These are phyloP conservation scores for Ramicandelaber brevisporus DNA, from an alignment of 192 early-diverging fungal species.

Conservation along the genomic window DNA sequence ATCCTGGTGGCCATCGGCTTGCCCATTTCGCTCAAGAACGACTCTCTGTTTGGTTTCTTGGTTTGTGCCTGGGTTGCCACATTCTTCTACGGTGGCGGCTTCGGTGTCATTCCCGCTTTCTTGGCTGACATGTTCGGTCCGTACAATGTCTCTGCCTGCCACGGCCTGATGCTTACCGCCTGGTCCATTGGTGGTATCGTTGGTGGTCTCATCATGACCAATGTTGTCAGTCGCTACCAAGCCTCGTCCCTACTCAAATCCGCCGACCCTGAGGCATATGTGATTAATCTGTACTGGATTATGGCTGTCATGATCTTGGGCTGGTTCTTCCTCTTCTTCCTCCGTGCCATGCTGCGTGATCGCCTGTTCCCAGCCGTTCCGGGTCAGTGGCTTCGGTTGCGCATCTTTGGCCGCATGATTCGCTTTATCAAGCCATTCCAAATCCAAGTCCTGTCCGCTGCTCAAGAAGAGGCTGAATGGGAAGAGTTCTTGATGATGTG, in stretches of 20 bases:
- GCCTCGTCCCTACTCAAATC: constrained; percentile 13
- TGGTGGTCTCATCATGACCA: constrained; percentile 43
- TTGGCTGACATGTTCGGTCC: constrained; percentile 58
- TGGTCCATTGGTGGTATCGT: constrained; percentile 53
- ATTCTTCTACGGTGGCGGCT: constrained; percentile 47
- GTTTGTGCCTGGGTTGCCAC: constrained; percentile 34
- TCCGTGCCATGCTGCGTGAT: constrained; percentile 32
- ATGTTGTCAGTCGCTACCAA: constrained; percentile 24
- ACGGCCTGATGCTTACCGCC: constrained; percentile 49
- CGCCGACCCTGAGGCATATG: constrained; percentile 20
- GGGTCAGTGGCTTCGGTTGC: constrained; percentile 30
- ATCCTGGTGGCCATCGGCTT: constrained; percentile 30
- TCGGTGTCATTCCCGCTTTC: constrained; percentile 49
- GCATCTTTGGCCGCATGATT: constrained; percentile 29
- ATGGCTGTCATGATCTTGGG: constrained; percentile 27
- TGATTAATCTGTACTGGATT: constrained; percentile 46
- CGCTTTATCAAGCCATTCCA: too few species aligned
- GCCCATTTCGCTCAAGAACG: constrained; percentile 22
- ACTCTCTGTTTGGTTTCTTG: constrained; percentile 27
- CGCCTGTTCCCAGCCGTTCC: constrained; percentile 33
- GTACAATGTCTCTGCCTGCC: constrained; percentile 43
- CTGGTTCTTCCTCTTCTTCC: constrained; percentile 22
- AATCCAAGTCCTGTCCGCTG: constrained; percentile 10
- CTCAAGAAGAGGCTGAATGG: constrained; percentile 13
- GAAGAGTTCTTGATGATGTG: constrained; percentile 16